Evolutionary conservation across 2,329 filamentous ascomycete species (phyloP).

Genomic region (Talaromyces rugulosus): DNA sequence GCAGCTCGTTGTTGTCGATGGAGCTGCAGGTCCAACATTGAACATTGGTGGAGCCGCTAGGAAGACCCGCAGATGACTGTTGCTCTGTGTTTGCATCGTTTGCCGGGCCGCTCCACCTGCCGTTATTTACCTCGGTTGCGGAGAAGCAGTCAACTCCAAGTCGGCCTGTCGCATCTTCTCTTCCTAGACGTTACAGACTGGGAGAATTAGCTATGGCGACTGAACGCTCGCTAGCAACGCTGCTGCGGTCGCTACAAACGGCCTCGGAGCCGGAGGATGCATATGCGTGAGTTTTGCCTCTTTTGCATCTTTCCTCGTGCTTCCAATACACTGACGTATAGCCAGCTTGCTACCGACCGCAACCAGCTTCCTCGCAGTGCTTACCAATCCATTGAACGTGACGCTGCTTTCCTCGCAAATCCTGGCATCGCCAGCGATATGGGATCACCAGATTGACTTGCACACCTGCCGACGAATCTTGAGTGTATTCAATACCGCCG

Average conservation of each 20-base stretch:
- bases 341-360: constrained; percentile 50
- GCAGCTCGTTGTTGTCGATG: neutral
- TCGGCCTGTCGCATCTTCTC: neutral
- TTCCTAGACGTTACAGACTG: neutral
- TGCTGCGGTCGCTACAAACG: constrained; percentile 58
- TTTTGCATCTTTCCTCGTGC: neutral
- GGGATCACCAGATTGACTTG: constrained; percentile 52
- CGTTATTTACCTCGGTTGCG: neutral
- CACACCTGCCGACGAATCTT: constrained; percentile 54
- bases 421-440: constrained; percentile 56
- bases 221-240: constrained; percentile 57
- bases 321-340: constrained; percentile 13
- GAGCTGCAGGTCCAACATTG: neutral
- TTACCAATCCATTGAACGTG: constrained; percentile 60
- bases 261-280: constrained; percentile 57
- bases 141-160: neutral
- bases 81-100: constrained; percentile 1
- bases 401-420: constrained; percentile 58
- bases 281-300: constrained; percentile 43
- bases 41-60: neutral
- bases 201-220: constrained; percentile 47
- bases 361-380: constrained; percentile 43
- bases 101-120: neutral
- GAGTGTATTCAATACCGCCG: constrained; percentile 59
- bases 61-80: too few relatives aligned